A percentile compares a stretch with the other conserved stretches of the same genome.
These are phyloP conservation scores for Irpex lacteus DNA, from an alignment of 1,284 basidiomycete species.

Conservation along the genomic window DNA sequence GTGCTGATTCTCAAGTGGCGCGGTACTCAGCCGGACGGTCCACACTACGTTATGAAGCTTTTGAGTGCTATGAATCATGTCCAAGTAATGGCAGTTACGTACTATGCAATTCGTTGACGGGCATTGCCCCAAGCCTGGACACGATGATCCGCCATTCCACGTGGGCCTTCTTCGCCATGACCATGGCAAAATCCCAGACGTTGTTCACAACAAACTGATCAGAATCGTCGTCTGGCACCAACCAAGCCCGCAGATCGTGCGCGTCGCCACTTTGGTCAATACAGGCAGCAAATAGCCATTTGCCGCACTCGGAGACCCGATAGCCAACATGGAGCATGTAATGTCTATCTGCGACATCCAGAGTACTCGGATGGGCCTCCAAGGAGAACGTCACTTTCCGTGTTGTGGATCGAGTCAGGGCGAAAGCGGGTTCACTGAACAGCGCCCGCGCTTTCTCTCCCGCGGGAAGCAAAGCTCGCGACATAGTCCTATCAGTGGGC, in stretches of 20 bases:
- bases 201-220: conserved; percentile 45
- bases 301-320: conserved; percentile 54
- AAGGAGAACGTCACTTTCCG: conserved; percentile 43
- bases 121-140: conserved; percentile 61
- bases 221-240: conserved; percentile 42
- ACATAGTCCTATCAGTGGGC: conserved; percentile 57
- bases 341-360: conserved; percentile 69
- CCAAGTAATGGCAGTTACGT: conserved; percentile 25
- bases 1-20: conserved; percentile 30
- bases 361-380: conserved; percentile 43
- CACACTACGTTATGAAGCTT: conserved; percentile 50
- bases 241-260: conserved; percentile 64
- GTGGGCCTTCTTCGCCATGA: conserved; percentile 58
- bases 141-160: conserved; percentile 80
- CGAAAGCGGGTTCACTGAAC: conserved; percentile 64
- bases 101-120: conserved; percentile 64
- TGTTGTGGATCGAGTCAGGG: conserved; percentile 49
- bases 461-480: conserved; percentile 45
- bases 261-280: conserved; percentile 77
- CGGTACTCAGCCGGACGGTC: conserved; percentile 47
- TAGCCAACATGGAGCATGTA: conserved; percentile 78
- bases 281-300: conserved; percentile 74
- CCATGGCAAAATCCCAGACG: conserved; percentile 66
- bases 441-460: conserved; percentile 38
- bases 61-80: neutral